A percentile compares a stretch with the other conserved stretches of the same genome.
Conservation (phyloP, 139 green algal species). For the Desmodesmus armatus region DNA sequence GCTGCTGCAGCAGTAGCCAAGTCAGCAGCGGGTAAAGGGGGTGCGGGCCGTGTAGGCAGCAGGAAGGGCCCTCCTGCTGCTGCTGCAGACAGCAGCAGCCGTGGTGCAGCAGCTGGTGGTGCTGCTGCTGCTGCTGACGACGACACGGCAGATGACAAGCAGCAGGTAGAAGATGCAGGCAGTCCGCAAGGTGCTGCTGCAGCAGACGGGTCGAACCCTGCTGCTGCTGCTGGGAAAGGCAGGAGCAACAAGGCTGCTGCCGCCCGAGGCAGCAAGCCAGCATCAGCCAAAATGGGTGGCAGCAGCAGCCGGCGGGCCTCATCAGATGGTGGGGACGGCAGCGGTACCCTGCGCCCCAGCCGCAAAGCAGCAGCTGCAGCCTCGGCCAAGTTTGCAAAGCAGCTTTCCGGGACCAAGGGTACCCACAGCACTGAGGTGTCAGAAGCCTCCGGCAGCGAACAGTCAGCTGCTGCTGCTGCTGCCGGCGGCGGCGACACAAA, state of each 20-base stretch:
- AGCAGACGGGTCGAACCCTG: background rate
- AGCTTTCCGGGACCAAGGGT: background rate
- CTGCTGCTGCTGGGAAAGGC: background rate
- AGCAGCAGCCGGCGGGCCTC: background rate
- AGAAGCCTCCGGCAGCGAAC: background rate
- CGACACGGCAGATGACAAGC: background rate
- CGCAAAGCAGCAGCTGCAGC: constrained; percentile 27
- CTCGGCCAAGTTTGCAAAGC: constrained; percentile 19
- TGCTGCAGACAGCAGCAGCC: background rate
- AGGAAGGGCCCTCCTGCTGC: background rate
- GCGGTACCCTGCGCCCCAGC: background rate
- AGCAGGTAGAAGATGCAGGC: background rate
- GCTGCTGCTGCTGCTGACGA: background rate
- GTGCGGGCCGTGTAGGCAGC: too few relatives aligned
- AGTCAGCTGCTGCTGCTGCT: background rate
- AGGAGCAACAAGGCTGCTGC: constrained; percentile 4
- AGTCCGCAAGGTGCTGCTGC: background rate
- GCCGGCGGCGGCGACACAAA: background rate
- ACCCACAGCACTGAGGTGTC: background rate
- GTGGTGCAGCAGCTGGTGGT: background rate
- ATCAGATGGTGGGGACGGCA: too few relatives aligned
- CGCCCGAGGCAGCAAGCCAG: background rate
- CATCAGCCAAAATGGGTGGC: background rate
- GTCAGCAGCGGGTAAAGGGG: background rate
- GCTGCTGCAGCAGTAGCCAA: background rate